Evolutionary conservation across 1,284 basidiomycete genomes (phyloP).

Genomic region (Trichosporon coremiiforme): DNA sequence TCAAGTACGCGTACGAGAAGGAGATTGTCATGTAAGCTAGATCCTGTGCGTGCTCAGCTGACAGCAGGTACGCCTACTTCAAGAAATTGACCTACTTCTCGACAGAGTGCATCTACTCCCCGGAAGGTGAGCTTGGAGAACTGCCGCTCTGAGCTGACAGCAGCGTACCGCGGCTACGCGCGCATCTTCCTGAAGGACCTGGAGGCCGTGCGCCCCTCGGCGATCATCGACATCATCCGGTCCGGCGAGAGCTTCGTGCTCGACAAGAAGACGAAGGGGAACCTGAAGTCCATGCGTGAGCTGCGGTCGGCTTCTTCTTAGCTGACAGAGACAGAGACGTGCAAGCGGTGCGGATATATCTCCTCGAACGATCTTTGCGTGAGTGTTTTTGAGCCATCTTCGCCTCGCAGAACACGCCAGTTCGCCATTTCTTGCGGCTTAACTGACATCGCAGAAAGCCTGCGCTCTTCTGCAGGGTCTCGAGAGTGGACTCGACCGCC

Average conservation of each 20-base stretch:
- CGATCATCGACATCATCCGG: slow-evolving; percentile 97
- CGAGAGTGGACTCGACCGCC: slow-evolving; percentile 71
- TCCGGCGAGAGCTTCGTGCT: slow-evolving; percentile 88
- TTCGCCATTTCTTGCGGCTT: too few relatives aligned
- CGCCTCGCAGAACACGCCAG: too few relatives aligned
- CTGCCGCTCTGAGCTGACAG: slow-evolving; percentile 25
- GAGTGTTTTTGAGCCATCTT: slow-evolving; percentile 31
- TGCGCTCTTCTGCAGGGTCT: slow-evolving; percentile 88
- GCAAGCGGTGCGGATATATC: slow-evolving; percentile 86
- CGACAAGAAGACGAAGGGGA: slow-evolving; percentile 72
- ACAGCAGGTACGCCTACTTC: slow-evolving; percentile 91
- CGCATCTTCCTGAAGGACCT: slow-evolving; percentile 92
- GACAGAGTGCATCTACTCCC: slow-evolving; percentile 98
- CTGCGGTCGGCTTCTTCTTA: slow-evolving; percentile 16
- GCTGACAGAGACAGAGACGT: slow-evolving; percentile 69
- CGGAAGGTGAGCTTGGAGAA: slow-evolving; percentile 62
- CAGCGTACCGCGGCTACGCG: slow-evolving; percentile 93
- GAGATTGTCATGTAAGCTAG: slow-evolving; percentile 88
- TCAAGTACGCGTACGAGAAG: slow-evolving; percentile 99
- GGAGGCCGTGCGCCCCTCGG: slow-evolving; percentile 87
- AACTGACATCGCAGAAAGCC: slow-evolving; percentile 64
- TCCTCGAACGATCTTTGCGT: slow-evolving; percentile 83
- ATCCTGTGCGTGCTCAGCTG: slow-evolving; percentile 10
- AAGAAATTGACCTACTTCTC: slow-evolving; percentile 99
- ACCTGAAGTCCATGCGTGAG: slow-evolving; percentile 76